phyloP scores from a whole-genome alignment of 2,329 filamentous ascomycete species.

The Aspergillus aculeatinus region DNA sequence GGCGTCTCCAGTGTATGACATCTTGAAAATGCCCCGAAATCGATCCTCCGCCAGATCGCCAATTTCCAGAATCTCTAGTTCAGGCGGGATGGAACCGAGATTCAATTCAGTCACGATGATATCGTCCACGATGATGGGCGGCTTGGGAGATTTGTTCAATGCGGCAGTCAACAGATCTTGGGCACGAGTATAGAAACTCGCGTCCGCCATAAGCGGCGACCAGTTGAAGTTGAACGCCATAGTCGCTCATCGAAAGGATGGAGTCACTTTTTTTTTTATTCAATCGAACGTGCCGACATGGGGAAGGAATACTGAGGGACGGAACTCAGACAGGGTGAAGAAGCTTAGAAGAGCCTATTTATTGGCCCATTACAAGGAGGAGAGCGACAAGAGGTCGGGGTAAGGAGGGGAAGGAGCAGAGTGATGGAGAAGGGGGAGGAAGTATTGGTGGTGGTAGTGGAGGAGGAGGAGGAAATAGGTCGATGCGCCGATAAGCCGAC shows the following conservation, averaged over 20 bases:
- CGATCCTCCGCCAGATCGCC: constrained; percentile 95
- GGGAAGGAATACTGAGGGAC: neutral
- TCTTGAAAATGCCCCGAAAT: constrained; percentile 98
- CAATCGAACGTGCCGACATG: constrained; percentile 6
- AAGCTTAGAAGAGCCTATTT: neutral
- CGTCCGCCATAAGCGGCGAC: constrained; percentile 96
- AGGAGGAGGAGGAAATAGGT: constrained; percentile 24
- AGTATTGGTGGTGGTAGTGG: constrained; percentile 3
- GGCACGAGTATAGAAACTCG: constrained; percentile 82
- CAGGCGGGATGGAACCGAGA: constrained; percentile 87
- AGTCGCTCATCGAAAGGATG: constrained; percentile 33
- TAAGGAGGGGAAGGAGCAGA: constrained; percentile 4
- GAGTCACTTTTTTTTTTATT: constrained; percentile 10
- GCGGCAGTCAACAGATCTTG: constrained; percentile 92
- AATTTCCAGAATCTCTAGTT: constrained; percentile 96
- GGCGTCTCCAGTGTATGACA: constrained; percentile 95
- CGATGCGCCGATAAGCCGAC: constrained; percentile 21
- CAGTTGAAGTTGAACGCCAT: constrained; percentile 99
- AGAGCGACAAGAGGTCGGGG: constrained; percentile 9
- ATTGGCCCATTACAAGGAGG: neutral
- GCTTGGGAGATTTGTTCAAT: constrained; percentile 96
- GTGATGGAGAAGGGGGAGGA: constrained; percentile 7
- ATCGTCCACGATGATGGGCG: constrained; percentile 98
- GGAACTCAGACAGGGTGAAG: neutral
- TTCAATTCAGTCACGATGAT: constrained; percentile 98